Base-by-base conservation (phyloP, 1,284 basidiomycete genomes). In the Sanghuangporus sanghuang region DNA sequence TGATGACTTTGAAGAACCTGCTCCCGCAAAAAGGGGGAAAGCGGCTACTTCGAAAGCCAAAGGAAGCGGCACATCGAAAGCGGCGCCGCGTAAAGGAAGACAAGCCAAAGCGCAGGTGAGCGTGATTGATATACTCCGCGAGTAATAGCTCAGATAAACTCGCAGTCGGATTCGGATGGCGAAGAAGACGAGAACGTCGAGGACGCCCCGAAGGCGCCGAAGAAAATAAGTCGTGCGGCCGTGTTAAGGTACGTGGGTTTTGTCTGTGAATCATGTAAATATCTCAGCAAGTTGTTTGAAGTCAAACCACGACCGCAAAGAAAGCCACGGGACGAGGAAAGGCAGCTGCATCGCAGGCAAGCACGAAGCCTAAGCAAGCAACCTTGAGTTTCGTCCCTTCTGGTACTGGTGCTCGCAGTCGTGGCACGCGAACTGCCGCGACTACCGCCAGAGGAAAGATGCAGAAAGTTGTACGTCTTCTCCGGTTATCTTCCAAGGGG, bases 331-430 rank as follows among this genome's bases (percentile, higher is more conserved):
- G 84, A 7, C 89, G 81, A 74, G 87, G 84, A 66, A 71, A 82
- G 1, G 72, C 81, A 3, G 73, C 72, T 8, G 55, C 70, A 3
- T 66, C 64, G 36, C 67, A 65, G 61, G 64, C 65, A 27, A 52
- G 77, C 5, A 66, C 77, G 2, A 75, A 69, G 62, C 57, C 74
- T 32, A 81, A 79, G 57, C 85, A 89, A 69, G 69, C 81, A 0
- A 89, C 85, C 58, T 75, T 93, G 61, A 81, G 74, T 48, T 90
- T 90, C 67, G 81, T 84, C 0, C 83, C 88, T 7, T 79, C 83
- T 9, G 80, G 82, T n/a, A 38, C 58, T 16, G 53, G 35, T 9
- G 40, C 32, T 6, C 50, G 58, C 38, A 75, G 85, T 21, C 77
- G 78, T 2, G 81, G 85, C 11, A 79, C 75, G 0, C 69, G 87